Evolutionary conservation across 1,284 basidiomycete species (phyloP), one percentile per base, ranked within the genome.

Genomic region (Austroboletus rostrupii): DNA sequence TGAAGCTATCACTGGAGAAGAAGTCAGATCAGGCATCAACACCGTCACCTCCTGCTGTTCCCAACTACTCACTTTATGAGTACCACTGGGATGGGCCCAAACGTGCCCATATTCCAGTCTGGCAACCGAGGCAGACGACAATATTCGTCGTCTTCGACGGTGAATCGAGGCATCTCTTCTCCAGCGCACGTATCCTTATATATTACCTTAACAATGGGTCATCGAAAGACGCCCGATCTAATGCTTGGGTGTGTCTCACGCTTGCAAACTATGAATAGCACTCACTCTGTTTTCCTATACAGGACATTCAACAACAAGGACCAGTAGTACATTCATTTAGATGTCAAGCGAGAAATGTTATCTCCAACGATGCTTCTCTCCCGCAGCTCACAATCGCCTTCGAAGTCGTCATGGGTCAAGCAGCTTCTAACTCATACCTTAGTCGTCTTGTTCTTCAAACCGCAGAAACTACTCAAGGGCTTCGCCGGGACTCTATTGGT

Each of bases 71-170:
- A 13, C 37, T 64, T 11, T 58, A 62, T 3, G 61, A 64, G 19
- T 53, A 58, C 32, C 48, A 64, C 38, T 61, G 57, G 61, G 60
- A 64, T 11, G 61, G 60, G 19, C 61, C 61, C 3, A 62, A 48
- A 35, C 60, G 60, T 14, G 16, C 33, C 14, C 55, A 59, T 14
- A 39, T 62, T 42, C 61, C 61, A 10, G 55, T 61, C 14, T 62
- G 53, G 58, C 58, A 64, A 21, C 60, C 62, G n/a, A 56, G 62
- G 23, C 51, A 59, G 46, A 62, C 61, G 14, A 61, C 60, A 12
- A 48, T 64, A 14, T 39, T 47, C 39, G 57, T 61, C 2, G 57
- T 61, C 33, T 58, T 61, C 32, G 60, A 64, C 20, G 49, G 57
- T 23, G 43, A 45, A 42, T 61, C 60, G 9, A 58, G 55, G 14